A percentile compares a stretch with the other conserved stretches of the same genome.
phyloP scores from a whole-genome alignment of 192 early-diverging fungal genomes.

The Neocallimastix lanati region DNA sequence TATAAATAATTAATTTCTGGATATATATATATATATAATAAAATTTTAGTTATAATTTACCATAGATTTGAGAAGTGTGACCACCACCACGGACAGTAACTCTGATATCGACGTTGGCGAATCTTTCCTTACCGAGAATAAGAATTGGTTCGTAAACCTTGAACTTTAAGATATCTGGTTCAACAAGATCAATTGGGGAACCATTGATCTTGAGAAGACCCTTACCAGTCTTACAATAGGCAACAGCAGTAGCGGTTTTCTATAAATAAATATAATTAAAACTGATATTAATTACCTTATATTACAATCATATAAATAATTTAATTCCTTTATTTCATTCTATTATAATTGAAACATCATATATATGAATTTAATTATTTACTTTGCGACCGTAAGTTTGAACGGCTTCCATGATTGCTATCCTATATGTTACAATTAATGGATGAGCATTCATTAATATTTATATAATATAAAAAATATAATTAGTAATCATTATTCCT shows the following conservation, averaged over 20 bases:
- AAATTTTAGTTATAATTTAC: no score
- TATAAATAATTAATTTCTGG: no score
- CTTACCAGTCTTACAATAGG: slow-evolving; percentile 92
- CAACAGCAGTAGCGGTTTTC: slow-evolving; percentile 99
- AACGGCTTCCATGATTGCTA: slow-evolving; percentile 39
- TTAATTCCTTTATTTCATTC: no score
- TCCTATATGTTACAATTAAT: background rate
- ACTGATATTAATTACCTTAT: no score
- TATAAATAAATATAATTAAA: no score
- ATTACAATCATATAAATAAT: no score
- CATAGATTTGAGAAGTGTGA: slow-evolving; percentile 91
- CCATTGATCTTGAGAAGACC: slow-evolving; percentile 98
- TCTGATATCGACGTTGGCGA: slow-evolving; percentile 90
- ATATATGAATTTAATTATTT: slow-evolving; percentile 5
- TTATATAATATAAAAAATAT: no score
- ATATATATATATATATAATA: no score
- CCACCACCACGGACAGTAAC: slow-evolving; percentile 95
- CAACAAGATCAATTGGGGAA: slow-evolving; percentile 81
- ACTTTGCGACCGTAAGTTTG: slow-evolving; percentile 66
- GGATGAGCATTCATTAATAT: no score
- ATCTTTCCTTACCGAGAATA: slow-evolving; percentile 88
- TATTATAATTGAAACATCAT: no score
- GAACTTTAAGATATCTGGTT: slow-evolving; percentile 91
- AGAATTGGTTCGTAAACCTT: slow-evolving; percentile 99
- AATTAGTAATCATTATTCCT: no score